These are phyloP conservation scores for Acanthochlamys bracteata DNA, from an alignment of 106 monocot species.

Conservation along the genomic window DNA sequence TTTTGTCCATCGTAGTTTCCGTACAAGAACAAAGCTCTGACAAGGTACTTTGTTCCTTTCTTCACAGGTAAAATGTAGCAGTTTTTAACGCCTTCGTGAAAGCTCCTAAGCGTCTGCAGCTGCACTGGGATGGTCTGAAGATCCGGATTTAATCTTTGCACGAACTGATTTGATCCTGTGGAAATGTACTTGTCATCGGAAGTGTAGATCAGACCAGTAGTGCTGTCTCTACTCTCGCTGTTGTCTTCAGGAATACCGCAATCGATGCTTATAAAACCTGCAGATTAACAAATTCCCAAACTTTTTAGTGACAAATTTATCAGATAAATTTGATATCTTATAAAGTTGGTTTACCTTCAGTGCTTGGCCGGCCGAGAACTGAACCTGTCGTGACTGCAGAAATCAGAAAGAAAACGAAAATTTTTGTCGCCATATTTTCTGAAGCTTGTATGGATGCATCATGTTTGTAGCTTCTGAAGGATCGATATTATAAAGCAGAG, in stretches of 20 bases:
- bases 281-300: no score
- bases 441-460: background rate
- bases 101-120: background rate
- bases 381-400: background rate
- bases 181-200: no score
- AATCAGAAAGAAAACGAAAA: background rate
- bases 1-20: constrained; percentile 28
- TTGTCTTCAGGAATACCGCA: no score
- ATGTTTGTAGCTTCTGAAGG: no score
- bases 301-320: no score
- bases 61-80: background rate
- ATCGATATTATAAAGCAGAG: no score
- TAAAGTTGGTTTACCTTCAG: background rate
- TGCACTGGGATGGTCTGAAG: background rate
- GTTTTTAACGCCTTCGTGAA: background rate
- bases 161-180: background rate
- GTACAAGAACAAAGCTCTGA: constrained; percentile 21
- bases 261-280: no score
- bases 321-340: background rate
- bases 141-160: background rate
- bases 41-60: constrained; percentile 9
- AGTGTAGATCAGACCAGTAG: no score
- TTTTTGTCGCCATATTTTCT: background rate
- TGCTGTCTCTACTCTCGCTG: no score
- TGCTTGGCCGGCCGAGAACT: background rate